Evolutionary conservation across 352 stramenopile species (phyloP).

Genomic region (Phytophthora pseudosyringae): DNA sequence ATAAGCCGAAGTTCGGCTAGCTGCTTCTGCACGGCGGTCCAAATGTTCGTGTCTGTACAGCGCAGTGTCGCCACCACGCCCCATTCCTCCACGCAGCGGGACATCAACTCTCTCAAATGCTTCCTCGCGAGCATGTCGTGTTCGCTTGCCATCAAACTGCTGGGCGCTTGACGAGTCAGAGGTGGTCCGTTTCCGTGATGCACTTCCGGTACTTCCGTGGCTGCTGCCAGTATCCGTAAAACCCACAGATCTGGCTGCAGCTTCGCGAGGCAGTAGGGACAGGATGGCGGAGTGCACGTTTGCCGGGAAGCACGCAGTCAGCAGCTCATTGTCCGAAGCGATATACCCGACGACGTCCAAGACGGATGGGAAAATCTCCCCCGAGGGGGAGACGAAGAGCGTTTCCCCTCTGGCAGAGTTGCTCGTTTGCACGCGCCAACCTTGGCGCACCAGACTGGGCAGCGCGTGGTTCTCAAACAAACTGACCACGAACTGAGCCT

Average conservation of each 20-base stretch:
- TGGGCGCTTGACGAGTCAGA: slow-evolving; percentile 33
- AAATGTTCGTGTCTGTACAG: slow-evolving; percentile 26
- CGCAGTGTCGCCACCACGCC: slow-evolving; percentile 9
- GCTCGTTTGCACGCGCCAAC: slow-evolving; percentile 64
- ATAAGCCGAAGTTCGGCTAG: slow-evolving; percentile 29
- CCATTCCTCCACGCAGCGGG: slow-evolving; percentile 6
- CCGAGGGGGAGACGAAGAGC: slow-evolving; percentile 35
- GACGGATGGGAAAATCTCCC: slow-evolving; percentile 61
- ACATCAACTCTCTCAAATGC: slow-evolving; percentile 11
- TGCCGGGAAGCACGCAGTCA: slow-evolving; percentile 67
- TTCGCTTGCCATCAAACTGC: slow-evolving; percentile 36
- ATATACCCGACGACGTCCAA: slow-evolving; percentile 83
- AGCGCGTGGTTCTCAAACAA: slow-evolving; percentile 86
- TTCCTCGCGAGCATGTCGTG: slow-evolving; percentile 35
- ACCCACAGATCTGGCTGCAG: slow-evolving; percentile 2
- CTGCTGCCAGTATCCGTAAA: slow-evolving; percentile 21
- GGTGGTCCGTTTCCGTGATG: slow-evolving; percentile 32
- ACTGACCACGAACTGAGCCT: slow-evolving; percentile 76
- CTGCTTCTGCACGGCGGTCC: slow-evolving; percentile 23
- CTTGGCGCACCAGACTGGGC: slow-evolving; percentile 63
- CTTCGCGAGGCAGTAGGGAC: slow-evolving; percentile 60
- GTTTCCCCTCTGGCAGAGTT: slow-evolving; percentile 32
- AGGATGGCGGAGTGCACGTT: slow-evolving; percentile 81
- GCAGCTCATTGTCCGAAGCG: slow-evolving; percentile 63
- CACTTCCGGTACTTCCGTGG: slow-evolving; percentile 16